Percentiles rank a stretch among this genome's conserved stretches.
Conservation (phyloP, 2,329 filamentous ascomycete species). For the Elsinoe australis region DNA sequence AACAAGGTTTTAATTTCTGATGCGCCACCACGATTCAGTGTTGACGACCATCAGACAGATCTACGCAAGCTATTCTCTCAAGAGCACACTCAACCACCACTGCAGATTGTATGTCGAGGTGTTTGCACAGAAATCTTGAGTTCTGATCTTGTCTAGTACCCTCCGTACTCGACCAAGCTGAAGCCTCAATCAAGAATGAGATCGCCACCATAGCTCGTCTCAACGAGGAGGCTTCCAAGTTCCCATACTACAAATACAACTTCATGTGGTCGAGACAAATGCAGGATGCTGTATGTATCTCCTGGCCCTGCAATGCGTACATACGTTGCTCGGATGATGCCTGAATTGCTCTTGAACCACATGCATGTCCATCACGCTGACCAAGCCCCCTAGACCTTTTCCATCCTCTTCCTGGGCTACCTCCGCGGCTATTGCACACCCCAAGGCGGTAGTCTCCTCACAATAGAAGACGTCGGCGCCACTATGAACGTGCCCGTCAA, state of each 20-base stretch:
- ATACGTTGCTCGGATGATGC: background rate
- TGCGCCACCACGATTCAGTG: background rate
- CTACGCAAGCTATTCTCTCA: slow-evolving; percentile 74
- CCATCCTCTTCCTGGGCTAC: slow-evolving; percentile 61
- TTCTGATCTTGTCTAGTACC: slow-evolving; percentile 45
- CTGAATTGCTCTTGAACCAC: too few relatives aligned
- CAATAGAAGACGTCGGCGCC: slow-evolving; percentile 77
- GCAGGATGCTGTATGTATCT: slow-evolving; percentile 62
- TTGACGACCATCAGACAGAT: slow-evolving; percentile 48
- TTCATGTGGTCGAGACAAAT: slow-evolving; percentile 74
- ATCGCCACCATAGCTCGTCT: slow-evolving; percentile 64
- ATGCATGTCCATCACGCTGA: too few relatives aligned
- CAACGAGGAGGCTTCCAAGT: slow-evolving; percentile 64
- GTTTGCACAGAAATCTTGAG: background rate
- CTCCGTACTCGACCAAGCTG: slow-evolving; percentile 60
- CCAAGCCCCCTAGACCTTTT: slow-evolving; percentile 41
- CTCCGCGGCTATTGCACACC: slow-evolving; percentile 58
- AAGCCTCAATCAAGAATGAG: slow-evolving; percentile 63
- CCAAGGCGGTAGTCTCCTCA: slow-evolving; percentile 57
- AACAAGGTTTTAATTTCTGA: slow-evolving; percentile 50
- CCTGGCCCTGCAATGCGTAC: background rate
- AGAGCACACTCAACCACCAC: slow-evolving; percentile 81
- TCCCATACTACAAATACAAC: slow-evolving; percentile 99
- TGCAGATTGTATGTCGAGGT: slow-evolving; percentile 46
- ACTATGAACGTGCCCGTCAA: slow-evolving; percentile 81